Conservation (phyloP, 495 filamentous ascomycete species). For the Tuber magnatum region DNA sequence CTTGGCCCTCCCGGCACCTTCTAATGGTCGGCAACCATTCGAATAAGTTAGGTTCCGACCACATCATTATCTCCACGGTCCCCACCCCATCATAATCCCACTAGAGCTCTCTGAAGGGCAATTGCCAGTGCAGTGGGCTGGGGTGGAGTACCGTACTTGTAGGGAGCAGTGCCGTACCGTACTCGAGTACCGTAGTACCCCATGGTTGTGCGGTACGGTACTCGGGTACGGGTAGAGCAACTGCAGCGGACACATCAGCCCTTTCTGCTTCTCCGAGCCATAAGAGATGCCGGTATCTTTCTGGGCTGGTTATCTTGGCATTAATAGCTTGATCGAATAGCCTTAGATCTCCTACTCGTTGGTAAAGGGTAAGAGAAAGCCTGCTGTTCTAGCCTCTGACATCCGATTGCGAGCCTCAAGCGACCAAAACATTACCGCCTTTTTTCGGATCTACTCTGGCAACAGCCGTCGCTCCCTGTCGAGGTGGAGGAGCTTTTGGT, state of each 20-base stretch:
- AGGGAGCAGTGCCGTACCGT: background rate
- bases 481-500: background rate
- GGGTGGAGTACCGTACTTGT: background rate
- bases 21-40: background rate
- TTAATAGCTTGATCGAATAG: background rate
- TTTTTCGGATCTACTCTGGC: background rate
- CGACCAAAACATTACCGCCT: background rate
- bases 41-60: background rate
- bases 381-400: background rate
- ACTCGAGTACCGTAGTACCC: too few species aligned
- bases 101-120: background rate
- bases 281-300: background rate
- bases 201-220: too few species aligned
- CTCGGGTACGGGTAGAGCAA: background rate
- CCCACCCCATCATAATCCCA: background rate
- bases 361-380: background rate
- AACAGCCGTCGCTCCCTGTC: background rate
- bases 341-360: background rate
- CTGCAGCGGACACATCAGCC: background rate
- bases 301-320: background rate
- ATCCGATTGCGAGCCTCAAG: background rate
- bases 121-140: background rate
- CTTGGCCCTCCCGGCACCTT: background rate
- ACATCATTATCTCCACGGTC: background rate
- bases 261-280: background rate